Evolutionary conservation across 31 red algal genomes (phyloP).

Genomic region (Porphyra umbilicalis): DNA sequence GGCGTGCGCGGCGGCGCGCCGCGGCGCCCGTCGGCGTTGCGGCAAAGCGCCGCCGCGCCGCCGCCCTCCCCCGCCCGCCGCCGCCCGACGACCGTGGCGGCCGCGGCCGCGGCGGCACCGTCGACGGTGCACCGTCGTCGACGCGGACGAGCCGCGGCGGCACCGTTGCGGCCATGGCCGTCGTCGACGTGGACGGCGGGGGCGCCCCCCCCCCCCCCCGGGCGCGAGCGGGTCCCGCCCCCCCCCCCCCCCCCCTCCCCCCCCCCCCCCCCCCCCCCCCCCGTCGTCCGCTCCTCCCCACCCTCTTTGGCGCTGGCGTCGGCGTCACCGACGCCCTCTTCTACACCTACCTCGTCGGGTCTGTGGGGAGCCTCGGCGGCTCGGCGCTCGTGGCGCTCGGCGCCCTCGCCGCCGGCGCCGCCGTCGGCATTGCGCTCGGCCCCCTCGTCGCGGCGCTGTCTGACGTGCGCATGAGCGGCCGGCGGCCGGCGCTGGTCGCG

Average conservation of each 20-base stretch:
- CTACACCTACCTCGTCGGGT: not conserved
- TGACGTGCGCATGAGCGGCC: not conserved
- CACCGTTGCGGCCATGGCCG: not conserved
- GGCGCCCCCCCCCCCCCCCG: not conserved
- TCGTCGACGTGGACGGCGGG: not conserved
- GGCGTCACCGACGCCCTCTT: not conserved
- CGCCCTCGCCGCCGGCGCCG: not conserved
- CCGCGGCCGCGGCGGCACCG: too few species aligned
- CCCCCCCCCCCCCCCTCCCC: not conserved
- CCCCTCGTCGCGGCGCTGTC: not conserved
- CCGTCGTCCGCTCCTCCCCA: not conserved
- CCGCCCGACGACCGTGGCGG: too few species aligned
- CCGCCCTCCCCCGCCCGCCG: too few species aligned
- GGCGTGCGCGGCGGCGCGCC: too few species aligned
- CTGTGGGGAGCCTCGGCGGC: not conserved
- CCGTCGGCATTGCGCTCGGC: not conserved
- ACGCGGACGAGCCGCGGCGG: not conserved
- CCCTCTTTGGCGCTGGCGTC: not conserved
- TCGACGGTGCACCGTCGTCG: too few species aligned
- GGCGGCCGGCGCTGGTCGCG: not conserved
- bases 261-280: not conserved
- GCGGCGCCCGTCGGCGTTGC: too few species aligned
- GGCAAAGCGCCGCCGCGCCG: too few species aligned
- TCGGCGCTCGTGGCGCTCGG: not conserved
- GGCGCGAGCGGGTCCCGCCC: not conserved